A percentile compares a stretch with the other conserved stretches of the same genome.
These are phyloP conservation scores for Ramalina peruviana DNA, from an alignment of 495 filamentous ascomycete species.

Conservation along the genomic window DNA sequence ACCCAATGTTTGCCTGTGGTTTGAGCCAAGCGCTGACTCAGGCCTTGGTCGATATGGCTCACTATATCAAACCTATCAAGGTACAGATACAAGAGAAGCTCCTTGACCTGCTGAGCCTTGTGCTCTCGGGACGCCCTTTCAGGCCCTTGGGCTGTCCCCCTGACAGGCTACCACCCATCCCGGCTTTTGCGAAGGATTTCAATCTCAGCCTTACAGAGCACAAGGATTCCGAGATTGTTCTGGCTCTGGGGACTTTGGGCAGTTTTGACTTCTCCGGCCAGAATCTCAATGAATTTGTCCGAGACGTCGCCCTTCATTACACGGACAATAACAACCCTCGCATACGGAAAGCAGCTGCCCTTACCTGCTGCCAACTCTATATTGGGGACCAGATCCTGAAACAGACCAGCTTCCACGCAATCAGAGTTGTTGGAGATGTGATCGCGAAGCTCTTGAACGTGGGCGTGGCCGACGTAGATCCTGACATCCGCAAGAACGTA, in stretches of 20 bases:
- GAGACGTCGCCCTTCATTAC: slow-evolving; percentile 94
- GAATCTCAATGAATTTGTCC: slow-evolving; percentile 93
- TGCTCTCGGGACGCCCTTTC: slow-evolving; percentile 83
- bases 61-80: slow-evolving; percentile 93
- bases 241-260: slow-evolving; percentile 83
- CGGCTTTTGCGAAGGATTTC: slow-evolving; percentile 74
- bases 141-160: slow-evolving; percentile 80
- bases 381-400: slow-evolving; percentile 93
- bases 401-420: slow-evolving; percentile 89
- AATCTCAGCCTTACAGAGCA: slow-evolving; percentile 47
- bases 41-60: slow-evolving; percentile 93
- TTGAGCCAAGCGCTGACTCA: slow-evolving; percentile 85
- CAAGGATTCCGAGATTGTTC: slow-evolving; percentile 74
- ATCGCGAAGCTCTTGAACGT: slow-evolving; percentile 93
- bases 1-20: slow-evolving; percentile 93
- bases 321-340: slow-evolving; percentile 90
- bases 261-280: slow-evolving; percentile 84
- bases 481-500: slow-evolving; percentile 78
- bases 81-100: slow-evolving; percentile 83
- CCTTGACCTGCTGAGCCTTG: slow-evolving; percentile 86
- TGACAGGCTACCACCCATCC: slow-evolving; percentile 47
- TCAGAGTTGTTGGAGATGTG: slow-evolving; percentile 92
- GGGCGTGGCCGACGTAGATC: slow-evolving; percentile 79
- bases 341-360: slow-evolving; percentile 83
- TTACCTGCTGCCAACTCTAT: slow-evolving; percentile 96